Conservation (phyloP, 495 filamentous ascomycete species). For the Hyaloscypha bicolor region DNA sequence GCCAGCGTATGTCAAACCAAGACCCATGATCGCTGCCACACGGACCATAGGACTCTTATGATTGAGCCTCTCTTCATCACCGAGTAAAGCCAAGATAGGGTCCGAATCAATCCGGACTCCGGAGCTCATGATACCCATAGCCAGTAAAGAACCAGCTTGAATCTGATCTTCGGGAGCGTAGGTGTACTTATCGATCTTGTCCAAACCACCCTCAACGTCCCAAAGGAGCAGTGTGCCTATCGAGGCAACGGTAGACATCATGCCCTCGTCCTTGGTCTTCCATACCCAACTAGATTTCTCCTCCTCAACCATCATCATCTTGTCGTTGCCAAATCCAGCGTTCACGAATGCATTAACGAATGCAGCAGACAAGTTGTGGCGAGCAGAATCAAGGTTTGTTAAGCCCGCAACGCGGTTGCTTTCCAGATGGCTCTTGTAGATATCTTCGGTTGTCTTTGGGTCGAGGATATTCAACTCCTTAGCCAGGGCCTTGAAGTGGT, state of each 20-base stretch:
- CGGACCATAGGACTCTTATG: constrained; percentile 75
- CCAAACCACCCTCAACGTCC: constrained; percentile 86
- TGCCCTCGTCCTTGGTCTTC: constrained; percentile 98
- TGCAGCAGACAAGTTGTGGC: constrained; percentile 92
- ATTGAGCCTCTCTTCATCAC: constrained; percentile 72
- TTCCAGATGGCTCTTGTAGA: constrained; percentile 99
- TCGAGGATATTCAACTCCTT: constrained; percentile 98
- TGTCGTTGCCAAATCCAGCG: constrained; percentile 91
- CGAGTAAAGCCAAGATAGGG: constrained; percentile 82
- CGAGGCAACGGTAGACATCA: constrained; percentile 94
- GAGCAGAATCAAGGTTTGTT: constrained; percentile 91
- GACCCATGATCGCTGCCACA: constrained; percentile 88
- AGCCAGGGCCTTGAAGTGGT: constrained; percentile 89
- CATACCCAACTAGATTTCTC: constrained; percentile 93
- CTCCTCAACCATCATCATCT: constrained; percentile 88
- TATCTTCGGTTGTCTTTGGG: constrained; percentile 96
- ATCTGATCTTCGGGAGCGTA: constrained; percentile 82
- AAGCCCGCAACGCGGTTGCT: constrained; percentile 87
- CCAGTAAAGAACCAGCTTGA: constrained; percentile 85
- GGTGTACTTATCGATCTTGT: constrained; percentile 91
- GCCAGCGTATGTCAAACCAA: constrained; percentile 91
- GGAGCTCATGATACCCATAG: constrained; percentile 91
- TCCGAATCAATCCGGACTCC: constrained; percentile 86
- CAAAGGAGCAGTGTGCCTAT: constrained; percentile 86
- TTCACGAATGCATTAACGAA: constrained; percentile 98